Base-by-base conservation (phyloP, 1,284 basidiomycete species). In the Trichosporon coremiiforme region DNA sequence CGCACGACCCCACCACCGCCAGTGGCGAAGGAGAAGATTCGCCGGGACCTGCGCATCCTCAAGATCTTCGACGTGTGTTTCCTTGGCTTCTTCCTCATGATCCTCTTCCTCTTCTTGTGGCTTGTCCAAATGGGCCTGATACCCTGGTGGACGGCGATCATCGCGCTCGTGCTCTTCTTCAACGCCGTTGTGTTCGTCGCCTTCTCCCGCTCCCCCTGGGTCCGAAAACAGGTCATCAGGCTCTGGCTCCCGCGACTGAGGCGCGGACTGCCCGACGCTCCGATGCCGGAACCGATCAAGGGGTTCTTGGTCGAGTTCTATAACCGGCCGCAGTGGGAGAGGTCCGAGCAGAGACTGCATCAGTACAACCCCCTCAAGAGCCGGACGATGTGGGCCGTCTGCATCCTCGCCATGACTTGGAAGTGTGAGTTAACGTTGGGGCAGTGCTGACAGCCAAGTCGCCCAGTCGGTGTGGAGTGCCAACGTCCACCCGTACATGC, bases 161-260 rank as follows among this genome's bases (percentile, higher is more conserved):
- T 84, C 72, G 85, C 85, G 68, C 78, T 76, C 47, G 82, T 81
- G 75, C 75, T 85, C 60, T 81, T 85, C 67, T 68, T 85, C 66
- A 83, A 83, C 25, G 60, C 83, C 62, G 66, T 80, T 53, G 72
- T 72, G 63, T 75, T 85, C 33, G 75, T 80, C 55, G 72, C 74
- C 5, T 84, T 85, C 69, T 75, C 74, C 29, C 22, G 81, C 33
- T 53, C 50, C 17, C 50, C 50, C 50, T 53, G 50, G 50, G 50
- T 53, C 8, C 2, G 50, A 0, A 20, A 22, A 17, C 50, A 53
- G 50, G 50, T 25, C 20, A 22, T 53, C 20, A 17, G 9, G 22
- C 22, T 7, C 17, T 53, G 50, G 50, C 20, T 53, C 4, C 50
- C 50, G 7, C 22, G 50, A 6, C 79, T 79, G 76, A 79, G 85